Percentiles rank a stretch among this genome's conserved stretches.
These are phyloP conservation scores for Pleurotus cornucopiae DNA, from an alignment of 768 basidiomycete genomes.

Conservation along the genomic window DNA sequence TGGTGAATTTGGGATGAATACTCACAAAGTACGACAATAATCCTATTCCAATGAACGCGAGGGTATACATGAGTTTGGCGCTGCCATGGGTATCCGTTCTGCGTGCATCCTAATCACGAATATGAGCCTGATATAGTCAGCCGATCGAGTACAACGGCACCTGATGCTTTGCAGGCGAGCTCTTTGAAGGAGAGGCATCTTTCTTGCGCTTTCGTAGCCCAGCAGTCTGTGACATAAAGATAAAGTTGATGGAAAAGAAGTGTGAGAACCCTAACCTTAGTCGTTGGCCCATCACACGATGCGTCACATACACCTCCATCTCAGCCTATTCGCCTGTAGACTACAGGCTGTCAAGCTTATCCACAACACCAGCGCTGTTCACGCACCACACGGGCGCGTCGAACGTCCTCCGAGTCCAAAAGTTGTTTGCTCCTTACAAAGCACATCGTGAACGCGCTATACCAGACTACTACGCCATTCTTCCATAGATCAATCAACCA, in stretches of 20 bases:
- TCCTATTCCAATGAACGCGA: neutral
- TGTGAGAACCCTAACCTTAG: no score
- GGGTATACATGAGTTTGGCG: constrained; percentile 3
- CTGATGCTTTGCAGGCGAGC: neutral
- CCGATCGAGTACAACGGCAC: neutral
- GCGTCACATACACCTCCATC: no score
- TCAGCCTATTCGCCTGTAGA: no score
- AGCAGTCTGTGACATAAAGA: constrained; percentile 1
- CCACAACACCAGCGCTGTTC: no score
- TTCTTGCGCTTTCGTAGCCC: constrained; percentile 6
- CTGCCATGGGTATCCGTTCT: constrained; percentile 1
- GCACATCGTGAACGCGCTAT: no score
- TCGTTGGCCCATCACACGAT: no score
- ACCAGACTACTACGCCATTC: no score
- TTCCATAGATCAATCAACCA: no score
- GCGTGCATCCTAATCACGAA: neutral
- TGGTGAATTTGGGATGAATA: neutral
- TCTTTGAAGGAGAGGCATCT: neutral
- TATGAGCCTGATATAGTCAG: neutral
- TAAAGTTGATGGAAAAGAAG: neutral
- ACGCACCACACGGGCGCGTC: no score
- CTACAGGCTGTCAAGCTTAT: no score
- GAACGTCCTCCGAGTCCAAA: no score
- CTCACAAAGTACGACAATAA: constrained; percentile 3
- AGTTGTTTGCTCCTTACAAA: no score